phyloP scores from a whole-genome alignment of 179 eudicot genomes.

The Spinacia oleracea region DNA sequence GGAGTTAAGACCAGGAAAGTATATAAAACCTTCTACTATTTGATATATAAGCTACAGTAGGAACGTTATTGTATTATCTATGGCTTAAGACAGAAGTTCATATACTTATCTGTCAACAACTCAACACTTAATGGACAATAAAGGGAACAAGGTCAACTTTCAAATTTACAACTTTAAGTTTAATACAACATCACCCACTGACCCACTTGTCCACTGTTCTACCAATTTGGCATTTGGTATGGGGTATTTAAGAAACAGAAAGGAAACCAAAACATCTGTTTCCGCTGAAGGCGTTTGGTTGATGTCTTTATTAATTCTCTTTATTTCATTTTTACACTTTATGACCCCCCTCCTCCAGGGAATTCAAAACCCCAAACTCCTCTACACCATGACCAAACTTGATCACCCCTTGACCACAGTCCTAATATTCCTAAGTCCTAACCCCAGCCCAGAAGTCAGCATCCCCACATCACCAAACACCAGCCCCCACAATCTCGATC shows the following conservation, averaged over 20 bases:
- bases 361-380: too few species aligned
- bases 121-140: background rate
- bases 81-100: background rate
- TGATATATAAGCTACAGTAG: background rate
- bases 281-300: too few species aligned
- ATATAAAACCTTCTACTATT: background rate
- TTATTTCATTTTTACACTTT: too few species aligned
- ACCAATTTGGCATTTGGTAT: background rate
- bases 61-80: background rate
- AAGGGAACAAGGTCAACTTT: background rate
- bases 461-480: background rate
- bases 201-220: background rate
- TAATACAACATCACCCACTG: background rate
- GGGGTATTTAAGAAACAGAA: background rate
- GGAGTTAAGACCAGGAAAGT: too few species aligned
- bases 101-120: background rate
- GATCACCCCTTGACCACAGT: too few species aligned
- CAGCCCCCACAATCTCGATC: background rate
- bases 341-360: too few species aligned
- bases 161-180: background rate
- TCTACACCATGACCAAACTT: too few species aligned
- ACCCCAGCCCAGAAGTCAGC: background rate
- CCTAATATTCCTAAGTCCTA: too few species aligned
- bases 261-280: background rate
- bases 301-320: too few species aligned